Conservation (phyloP, 257 asterid genomes). For the Oldenlandia corymbosa region DNA sequence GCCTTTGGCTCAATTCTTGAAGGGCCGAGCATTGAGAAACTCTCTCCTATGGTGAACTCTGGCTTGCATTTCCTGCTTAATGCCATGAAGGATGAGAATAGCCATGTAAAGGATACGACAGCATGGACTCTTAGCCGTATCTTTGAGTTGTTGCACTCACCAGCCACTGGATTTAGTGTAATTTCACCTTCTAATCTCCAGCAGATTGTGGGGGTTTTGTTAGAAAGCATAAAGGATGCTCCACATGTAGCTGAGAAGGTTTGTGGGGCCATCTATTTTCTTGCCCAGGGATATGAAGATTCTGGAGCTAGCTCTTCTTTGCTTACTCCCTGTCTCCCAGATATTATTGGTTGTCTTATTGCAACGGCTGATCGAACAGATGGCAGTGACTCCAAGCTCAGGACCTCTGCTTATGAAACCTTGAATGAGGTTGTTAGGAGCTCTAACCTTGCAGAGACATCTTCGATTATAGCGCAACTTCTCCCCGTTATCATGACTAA, state of each 20-base stretch:
- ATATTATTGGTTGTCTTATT: slow-evolving; percentile 48
- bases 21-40: slow-evolving; percentile 72
- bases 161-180: slow-evolving; percentile 58
- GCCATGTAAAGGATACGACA: slow-evolving; percentile 79
- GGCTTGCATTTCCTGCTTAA: slow-evolving; percentile 67
- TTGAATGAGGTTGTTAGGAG: slow-evolving; percentile 72
- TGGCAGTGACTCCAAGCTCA: slow-evolving; percentile 58
- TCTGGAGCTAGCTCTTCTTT: slow-evolving; percentile 57
- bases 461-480: slow-evolving; percentile 53
- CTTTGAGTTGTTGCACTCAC: slow-evolving; percentile 69
- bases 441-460: slow-evolving; percentile 58
- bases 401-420: slow-evolving; percentile 70
- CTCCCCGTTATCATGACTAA: slow-evolving; percentile 68
- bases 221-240: slow-evolving; percentile 60
- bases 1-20: slow-evolving; percentile 92
- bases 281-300: slow-evolving; percentile 85
- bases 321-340: slow-evolving; percentile 61
- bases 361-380: slow-evolving; percentile 67
- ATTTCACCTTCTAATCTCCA: slow-evolving; percentile 61
- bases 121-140: slow-evolving; percentile 96
- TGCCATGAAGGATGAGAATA: slow-evolving; percentile 66
- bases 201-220: slow-evolving; percentile 43
- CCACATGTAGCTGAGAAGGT: slow-evolving; percentile 80
- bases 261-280: slow-evolving; percentile 79
- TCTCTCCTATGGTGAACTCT: slow-evolving; percentile 71